Percentiles rank a stretch among this genome's conserved stretches.
phyloP scores from a whole-genome alignment of 495 filamentous ascomycete genomes.

The Oidiodendron maius region DNA sequence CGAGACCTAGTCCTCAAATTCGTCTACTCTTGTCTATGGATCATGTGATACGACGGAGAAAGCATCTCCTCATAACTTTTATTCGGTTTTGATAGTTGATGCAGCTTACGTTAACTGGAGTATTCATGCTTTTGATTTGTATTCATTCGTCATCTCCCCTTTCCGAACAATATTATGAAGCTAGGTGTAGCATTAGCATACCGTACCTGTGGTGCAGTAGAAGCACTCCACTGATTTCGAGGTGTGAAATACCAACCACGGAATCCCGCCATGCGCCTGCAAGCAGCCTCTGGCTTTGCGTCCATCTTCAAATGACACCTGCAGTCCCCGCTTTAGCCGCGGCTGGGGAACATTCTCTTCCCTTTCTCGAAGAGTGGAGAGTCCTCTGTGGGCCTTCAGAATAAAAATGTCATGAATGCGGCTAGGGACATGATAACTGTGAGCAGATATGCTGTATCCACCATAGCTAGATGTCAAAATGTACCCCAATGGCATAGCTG shows the following conservation, averaged over 20 bases:
- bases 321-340: slow-evolving; percentile 28
- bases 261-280: slow-evolving; percentile 7
- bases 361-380: slow-evolving; percentile 23
- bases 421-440: slow-evolving; percentile 16
- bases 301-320: slow-evolving; percentile 28
- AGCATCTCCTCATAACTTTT: not conserved
- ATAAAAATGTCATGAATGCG: slow-evolving; percentile 15
- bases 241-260: not conserved
- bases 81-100: not conserved
- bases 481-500: too few relatives aligned
- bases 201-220: too few relatives aligned
- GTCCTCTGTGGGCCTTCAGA: slow-evolving; percentile 17
- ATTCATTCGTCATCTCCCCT: too few relatives aligned
- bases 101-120: too few relatives aligned
- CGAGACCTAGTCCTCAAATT: slow-evolving; percentile 24
- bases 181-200: too few relatives aligned
- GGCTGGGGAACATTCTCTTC: slow-evolving; percentile 19
- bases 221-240: slow-evolving; percentile 1
- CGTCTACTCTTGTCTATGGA: too few relatives aligned
- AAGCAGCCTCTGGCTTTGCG: slow-evolving; percentile 15
- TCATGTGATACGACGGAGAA: too few relatives aligned
- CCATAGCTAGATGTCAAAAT: too few relatives aligned
- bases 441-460: too few relatives aligned
- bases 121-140: too few relatives aligned
- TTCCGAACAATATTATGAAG: too few relatives aligned